Percentiles rank a stretch among this genome's conserved stretches.
Evolutionary conservation across 2,329 filamentous ascomycete genomes (phyloP).

Genomic region (Lanzia echinophila): DNA sequence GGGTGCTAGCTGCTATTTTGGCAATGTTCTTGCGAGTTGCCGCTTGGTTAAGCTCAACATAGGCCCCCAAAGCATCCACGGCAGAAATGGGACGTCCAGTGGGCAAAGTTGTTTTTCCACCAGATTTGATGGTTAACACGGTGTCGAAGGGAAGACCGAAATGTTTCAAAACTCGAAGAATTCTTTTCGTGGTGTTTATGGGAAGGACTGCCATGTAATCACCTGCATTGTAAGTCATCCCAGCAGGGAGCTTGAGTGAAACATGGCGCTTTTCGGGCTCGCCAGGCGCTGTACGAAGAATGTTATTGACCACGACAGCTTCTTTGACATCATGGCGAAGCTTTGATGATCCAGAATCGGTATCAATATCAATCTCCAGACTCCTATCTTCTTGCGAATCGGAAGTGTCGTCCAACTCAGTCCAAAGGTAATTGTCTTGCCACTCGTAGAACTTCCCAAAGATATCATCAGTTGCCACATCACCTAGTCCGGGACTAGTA

Average conservation of each 20-base stretch:
- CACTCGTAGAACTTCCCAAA: slow-evolving; percentile 63
- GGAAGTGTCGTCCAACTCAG: slow-evolving; percentile 20
- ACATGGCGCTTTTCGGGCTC: slow-evolving; percentile 52
- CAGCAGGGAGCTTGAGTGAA: slow-evolving; percentile 31
- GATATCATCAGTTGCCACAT: slow-evolving; percentile 44
- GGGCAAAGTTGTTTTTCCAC: slow-evolving; percentile 36
- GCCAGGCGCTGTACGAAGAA: slow-evolving; percentile 40
- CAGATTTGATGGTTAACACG: slow-evolving; percentile 41
- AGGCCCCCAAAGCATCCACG: slow-evolving; percentile 47
- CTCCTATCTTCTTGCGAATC: neutral
- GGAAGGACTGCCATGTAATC: slow-evolving; percentile 20
- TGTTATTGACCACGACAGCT: slow-evolving; percentile 49
- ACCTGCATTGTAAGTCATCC: slow-evolving; percentile 15
- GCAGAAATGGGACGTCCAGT: slow-evolving; percentile 43
- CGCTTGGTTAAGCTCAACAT: slow-evolving; percentile 53
- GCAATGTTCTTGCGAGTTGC: slow-evolving; percentile 48
- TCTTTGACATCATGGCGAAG: slow-evolving; percentile 59
- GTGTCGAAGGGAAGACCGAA: slow-evolving; percentile 36
- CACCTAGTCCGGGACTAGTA: neutral
- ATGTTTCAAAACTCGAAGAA: slow-evolving; percentile 24
- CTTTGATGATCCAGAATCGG: slow-evolving; percentile 17
- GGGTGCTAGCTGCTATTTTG: slow-evolving; percentile 40
- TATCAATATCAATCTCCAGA: slow-evolving; percentile 10
- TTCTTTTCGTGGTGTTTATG: slow-evolving; percentile 12
- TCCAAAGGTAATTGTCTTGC: slow-evolving; percentile 53